These are phyloP conservation scores for Monosporascus sp. DNA, from an alignment of 2,329 filamentous ascomycete genomes.

Conservation along the genomic window DNA sequence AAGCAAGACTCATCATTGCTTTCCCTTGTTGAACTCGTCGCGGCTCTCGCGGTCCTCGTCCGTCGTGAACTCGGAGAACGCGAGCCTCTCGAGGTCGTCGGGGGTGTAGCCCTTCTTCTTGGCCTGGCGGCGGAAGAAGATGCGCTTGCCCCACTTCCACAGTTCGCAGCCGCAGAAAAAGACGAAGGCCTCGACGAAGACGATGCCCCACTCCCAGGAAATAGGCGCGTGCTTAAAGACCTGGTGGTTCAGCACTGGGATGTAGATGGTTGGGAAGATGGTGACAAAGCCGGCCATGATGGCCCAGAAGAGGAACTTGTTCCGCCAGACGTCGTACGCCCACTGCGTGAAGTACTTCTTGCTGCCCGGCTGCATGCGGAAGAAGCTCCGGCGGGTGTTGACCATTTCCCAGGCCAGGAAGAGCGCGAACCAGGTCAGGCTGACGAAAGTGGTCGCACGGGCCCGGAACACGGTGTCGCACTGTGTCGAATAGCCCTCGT, in stretches of 20 bases:
- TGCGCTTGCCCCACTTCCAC: neutral
- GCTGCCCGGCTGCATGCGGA: slow-evolving; percentile 63
- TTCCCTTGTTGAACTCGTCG: slow-evolving; percentile 1
- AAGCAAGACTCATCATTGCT: neutral
- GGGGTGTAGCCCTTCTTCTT: slow-evolving; percentile 6
- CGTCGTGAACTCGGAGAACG: slow-evolving; percentile 2
- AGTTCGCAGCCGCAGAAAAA: neutral
- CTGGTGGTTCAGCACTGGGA: slow-evolving; percentile 51
- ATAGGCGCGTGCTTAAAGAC: slow-evolving; percentile 59
- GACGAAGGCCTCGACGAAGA: slow-evolving; percentile 37
- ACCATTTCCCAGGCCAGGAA: slow-evolving; percentile 78
- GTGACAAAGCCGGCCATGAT: slow-evolving; percentile 44
- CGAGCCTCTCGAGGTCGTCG: slow-evolving; percentile 2
- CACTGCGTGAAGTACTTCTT: slow-evolving; percentile 60
- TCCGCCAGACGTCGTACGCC: slow-evolving; percentile 63
- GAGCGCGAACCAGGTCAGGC: slow-evolving; percentile 69
- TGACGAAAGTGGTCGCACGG: slow-evolving; percentile 68
- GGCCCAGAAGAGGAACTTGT: slow-evolving; percentile 66
- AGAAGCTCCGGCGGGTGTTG: slow-evolving; percentile 66
- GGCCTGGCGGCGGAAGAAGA: neutral
- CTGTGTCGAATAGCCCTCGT: slow-evolving; percentile 44
- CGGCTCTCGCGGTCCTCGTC: neutral
- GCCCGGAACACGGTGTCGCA: slow-evolving; percentile 66
- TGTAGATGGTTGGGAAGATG: slow-evolving; percentile 50
- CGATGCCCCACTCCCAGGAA: slow-evolving; percentile 58